A percentile compares a stretch with the other conserved stretches of the same genome.
phyloP scores from a whole-genome alignment of 495 filamentous ascomycete genomes.

The Friedmanniomyces simplex region DNA sequence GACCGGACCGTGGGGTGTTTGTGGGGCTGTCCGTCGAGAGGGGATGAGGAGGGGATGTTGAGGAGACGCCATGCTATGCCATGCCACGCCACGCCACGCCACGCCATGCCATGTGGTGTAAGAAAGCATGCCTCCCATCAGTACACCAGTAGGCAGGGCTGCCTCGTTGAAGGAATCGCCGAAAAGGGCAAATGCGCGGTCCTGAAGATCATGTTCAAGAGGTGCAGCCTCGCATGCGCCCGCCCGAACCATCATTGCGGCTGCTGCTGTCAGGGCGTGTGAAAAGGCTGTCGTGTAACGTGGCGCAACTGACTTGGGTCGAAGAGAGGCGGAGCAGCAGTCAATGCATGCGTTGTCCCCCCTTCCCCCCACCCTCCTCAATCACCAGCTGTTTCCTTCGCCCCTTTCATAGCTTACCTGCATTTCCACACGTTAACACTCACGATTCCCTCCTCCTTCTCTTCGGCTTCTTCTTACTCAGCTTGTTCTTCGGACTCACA shows the following conservation, averaged over 20 bases:
- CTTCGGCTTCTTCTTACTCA: slow-evolving; percentile 4
- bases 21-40: background rate
- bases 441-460: slow-evolving; percentile 5
- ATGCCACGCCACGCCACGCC: too few species aligned
- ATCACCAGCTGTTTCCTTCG: background rate
- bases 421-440: background rate
- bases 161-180: background rate
- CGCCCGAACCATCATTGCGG: background rate
- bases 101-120: background rate
- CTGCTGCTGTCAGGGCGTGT: background rate
- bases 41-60: background rate
- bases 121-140: background rate
- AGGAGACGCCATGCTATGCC: background rate
- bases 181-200: background rate
- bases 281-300: background rate
- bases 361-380: too few species aligned
- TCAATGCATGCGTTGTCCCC: slow-evolving; percentile 1
- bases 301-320: too few species aligned
- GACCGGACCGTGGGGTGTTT: too few species aligned
- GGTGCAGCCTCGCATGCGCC: background rate
- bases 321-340: background rate
- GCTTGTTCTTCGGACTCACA: background rate
- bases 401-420: background rate
- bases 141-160: background rate
- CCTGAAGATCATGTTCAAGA: background rate